A percentile compares a stretch with the other conserved stretches of the same genome.
phyloP scores from a whole-genome alignment of 768 basidiomycete species.

The Phanerochaete sordida region DNA sequence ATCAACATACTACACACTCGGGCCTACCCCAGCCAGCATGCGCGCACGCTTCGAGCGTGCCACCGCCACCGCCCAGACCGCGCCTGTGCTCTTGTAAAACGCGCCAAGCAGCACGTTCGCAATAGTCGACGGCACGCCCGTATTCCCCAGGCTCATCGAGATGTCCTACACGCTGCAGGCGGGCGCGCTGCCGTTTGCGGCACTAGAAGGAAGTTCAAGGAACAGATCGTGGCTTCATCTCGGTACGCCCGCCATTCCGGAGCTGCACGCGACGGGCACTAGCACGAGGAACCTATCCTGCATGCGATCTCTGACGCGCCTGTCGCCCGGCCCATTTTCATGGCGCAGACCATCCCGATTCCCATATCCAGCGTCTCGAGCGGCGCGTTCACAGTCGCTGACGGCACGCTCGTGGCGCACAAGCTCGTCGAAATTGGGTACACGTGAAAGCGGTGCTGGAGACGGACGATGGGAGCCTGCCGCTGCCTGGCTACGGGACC shows the following conservation, averaged over 20 bases:
- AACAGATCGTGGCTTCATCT: too few relatives aligned
- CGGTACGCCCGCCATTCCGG: too few relatives aligned
- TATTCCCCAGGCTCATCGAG: neutral
- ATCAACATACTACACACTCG: slow-evolving; percentile 20
- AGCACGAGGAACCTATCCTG: too few relatives aligned
- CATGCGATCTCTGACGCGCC: too few relatives aligned
- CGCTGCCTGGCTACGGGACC: neutral
- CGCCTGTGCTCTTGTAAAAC: neutral
- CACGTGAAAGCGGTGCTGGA: neutral
- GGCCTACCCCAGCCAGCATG: slow-evolving; percentile 14
- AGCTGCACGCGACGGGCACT: too few relatives aligned
- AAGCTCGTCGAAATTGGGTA: too few relatives aligned
- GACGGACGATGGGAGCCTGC: neutral
- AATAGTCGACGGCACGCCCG: neutral
- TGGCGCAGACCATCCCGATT: too few relatives aligned
- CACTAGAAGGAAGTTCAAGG: too few relatives aligned
- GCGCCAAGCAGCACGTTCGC: neutral
- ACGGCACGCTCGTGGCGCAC: too few relatives aligned
- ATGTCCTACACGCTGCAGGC: neutral
- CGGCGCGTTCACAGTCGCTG: too few relatives aligned
- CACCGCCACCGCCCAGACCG: neutral
- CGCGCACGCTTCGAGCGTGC: slow-evolving; percentile 10
- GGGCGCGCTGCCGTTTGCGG: neutral
- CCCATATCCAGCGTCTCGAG: too few relatives aligned
- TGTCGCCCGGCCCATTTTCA: too few relatives aligned